Evolutionary conservation across 2,329 filamentous ascomycete genomes (phyloP).

Genomic region (Fusarium illudens): DNA sequence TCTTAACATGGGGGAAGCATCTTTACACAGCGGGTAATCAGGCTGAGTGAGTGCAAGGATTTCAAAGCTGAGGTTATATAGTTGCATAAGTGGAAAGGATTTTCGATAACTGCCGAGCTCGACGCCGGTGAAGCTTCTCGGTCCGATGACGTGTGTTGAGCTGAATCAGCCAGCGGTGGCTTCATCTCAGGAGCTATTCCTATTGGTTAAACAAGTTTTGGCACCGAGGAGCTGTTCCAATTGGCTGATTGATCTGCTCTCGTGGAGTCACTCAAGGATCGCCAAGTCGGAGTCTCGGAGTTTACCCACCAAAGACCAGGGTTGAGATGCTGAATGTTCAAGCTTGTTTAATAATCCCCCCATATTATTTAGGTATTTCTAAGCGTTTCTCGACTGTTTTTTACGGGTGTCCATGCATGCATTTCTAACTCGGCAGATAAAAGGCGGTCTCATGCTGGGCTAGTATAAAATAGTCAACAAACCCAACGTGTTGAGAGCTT

Average conservation of each 20-base stretch:
- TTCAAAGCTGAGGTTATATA: neutral
- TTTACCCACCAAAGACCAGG: neutral
- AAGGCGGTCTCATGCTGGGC: neutral
- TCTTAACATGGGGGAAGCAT: neutral
- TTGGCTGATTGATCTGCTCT: neutral
- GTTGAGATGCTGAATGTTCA: neutral
- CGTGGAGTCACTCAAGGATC: neutral
- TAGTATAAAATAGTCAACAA: neutral
- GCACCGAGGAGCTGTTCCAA: neutral
- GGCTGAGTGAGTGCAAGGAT: neutral
- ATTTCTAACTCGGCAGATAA: neutral
- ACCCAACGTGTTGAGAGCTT: neutral
- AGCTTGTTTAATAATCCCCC: neutral
- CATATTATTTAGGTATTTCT: neutral
- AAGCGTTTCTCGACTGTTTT: neutral
- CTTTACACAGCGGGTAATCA: neutral
- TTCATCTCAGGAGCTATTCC: neutral
- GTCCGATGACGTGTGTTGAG: neutral
- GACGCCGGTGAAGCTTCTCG: neutral
- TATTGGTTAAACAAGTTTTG: neutral
- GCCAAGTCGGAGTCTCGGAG: neutral
- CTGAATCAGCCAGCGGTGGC: neutral
- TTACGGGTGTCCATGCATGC: neutral
- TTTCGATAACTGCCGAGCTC: neutral
- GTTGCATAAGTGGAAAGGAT: neutral